Evolutionary conservation across 1,139 yeast genomes (phyloP).

Genomic region (Candida mesenterica): DNA sequence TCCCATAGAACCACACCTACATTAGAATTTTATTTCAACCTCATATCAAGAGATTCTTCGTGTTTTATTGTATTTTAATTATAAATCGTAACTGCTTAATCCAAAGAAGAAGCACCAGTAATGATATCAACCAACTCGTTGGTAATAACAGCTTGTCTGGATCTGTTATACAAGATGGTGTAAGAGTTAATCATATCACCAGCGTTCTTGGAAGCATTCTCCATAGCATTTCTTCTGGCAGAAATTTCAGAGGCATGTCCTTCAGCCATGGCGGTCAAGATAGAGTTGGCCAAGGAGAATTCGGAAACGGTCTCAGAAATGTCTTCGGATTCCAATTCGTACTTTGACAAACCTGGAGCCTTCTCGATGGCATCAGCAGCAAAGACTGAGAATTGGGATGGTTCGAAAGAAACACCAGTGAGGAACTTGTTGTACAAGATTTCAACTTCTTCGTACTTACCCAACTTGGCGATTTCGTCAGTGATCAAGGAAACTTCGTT

Average conservation of each 20-base stretch:
- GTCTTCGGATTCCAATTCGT: constrained; percentile 79
- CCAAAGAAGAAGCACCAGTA: constrained; percentile 99
- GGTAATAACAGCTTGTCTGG: constrained; percentile 99
- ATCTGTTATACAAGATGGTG: constrained; percentile 97
- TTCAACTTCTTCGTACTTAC: constrained; percentile 74
- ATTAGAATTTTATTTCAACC: too few species aligned
- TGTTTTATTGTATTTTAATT: constrained; percentile 1
- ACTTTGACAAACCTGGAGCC: constrained; percentile 85
- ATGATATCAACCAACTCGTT: constrained; percentile 99
- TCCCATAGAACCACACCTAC: too few species aligned
- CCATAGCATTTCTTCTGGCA: constrained; percentile 99
- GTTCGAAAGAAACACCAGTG: constrained; percentile 88
- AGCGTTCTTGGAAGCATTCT: constrained; percentile 98
- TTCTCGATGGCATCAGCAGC: constrained; percentile 71
- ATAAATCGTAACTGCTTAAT: constrained; percentile 39
- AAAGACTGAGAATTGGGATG: constrained; percentile 66
- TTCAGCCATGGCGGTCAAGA: constrained; percentile 91
- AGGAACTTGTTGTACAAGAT: constrained; percentile 85
- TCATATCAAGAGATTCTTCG: too few species aligned
- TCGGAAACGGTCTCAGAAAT: constrained; percentile 66
- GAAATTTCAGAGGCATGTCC: constrained; percentile 98
- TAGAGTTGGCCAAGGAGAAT: constrained; percentile 86
- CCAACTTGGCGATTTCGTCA: constrained; percentile 72
- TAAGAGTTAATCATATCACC: constrained; percentile 97
- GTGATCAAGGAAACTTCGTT: constrained; percentile 85